Conservation (phyloP, 257 asterid species). For the Nicotiana paniculata region DNA sequence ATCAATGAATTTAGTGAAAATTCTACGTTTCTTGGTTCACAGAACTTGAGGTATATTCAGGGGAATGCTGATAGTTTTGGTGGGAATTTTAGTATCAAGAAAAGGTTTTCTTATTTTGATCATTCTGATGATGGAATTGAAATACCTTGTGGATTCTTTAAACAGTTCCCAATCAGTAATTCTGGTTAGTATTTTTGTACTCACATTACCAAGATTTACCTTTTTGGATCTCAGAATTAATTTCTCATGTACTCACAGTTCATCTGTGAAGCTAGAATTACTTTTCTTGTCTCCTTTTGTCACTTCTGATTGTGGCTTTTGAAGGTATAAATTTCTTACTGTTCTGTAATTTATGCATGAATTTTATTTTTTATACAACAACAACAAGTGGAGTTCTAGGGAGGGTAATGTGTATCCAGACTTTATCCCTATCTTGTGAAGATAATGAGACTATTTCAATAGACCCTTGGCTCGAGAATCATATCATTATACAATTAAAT, state of each 20-base stretch:
- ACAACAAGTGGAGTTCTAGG: too few species aligned
- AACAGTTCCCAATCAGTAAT: conserved; percentile 36
- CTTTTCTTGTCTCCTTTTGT: background rate
- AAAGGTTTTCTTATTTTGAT: conserved; percentile 51
- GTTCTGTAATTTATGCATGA: background rate
- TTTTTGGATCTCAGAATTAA: background rate
- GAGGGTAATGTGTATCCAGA: too few species aligned
- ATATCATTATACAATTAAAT: background rate
- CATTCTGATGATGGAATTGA: conserved; percentile 21
- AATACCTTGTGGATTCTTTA: conserved; percentile 88
- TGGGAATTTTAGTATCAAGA: conserved; percentile 51
- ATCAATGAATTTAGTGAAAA: conserved; percentile 25
- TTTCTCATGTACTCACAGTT: background rate
- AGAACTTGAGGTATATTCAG: conserved; percentile 42
- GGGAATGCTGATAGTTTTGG: conserved; percentile 53
- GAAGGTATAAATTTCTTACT: background rate
- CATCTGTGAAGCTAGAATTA: background rate
- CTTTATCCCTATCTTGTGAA: too few species aligned
- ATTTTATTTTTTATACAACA: background rate
- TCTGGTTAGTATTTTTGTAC: conserved; percentile 36
- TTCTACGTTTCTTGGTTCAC: conserved; percentile 29
- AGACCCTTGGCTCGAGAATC: background rate
- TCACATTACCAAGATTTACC: background rate
- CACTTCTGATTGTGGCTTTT: background rate
- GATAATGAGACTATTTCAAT: too few species aligned